These are phyloP conservation scores for Saccharomyces pastorianus DNA, from an alignment of 1,139 yeast species.

Conservation along the genomic window DNA sequence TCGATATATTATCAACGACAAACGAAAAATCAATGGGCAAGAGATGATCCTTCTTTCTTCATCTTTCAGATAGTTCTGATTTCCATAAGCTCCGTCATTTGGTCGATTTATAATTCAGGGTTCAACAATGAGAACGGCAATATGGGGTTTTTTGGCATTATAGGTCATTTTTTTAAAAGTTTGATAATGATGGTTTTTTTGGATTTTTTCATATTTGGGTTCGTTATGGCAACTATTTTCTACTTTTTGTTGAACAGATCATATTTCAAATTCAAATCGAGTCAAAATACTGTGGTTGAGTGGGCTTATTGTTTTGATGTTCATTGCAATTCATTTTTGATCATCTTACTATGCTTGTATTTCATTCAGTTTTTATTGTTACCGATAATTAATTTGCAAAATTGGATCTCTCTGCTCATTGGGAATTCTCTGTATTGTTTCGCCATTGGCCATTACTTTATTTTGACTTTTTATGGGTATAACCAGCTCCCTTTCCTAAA, in stretches of 20 bases:
- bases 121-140: not conserved
- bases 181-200: slow-evolving; percentile 55
- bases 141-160: not conserved
- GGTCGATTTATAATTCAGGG: slow-evolving; percentile 53
- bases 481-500: slow-evolving; percentile 73
- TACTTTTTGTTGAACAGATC: slow-evolving; percentile 62
- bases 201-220: slow-evolving; percentile 70
- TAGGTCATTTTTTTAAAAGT: not conserved
- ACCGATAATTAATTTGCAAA: slow-evolving; percentile 59
- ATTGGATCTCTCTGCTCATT: slow-evolving; percentile 55
- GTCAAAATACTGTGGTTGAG: slow-evolving; percentile 54
- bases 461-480: slow-evolving; percentile 80
- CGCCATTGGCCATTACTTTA: slow-evolving; percentile 65
- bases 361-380: slow-evolving; percentile 67
- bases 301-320: slow-evolving; percentile 95
- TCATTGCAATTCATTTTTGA: slow-evolving; percentile 79
- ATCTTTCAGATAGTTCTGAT: slow-evolving; percentile 59
- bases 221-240: slow-evolving; percentile 57
- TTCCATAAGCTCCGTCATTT: slow-evolving; percentile 69
- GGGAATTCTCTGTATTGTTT: slow-evolving; percentile 74
- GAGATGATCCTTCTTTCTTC: slow-evolving; percentile 88
- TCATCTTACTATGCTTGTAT: slow-evolving; percentile 73
- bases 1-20: slow-evolving; percentile 73
- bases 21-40: slow-evolving; percentile 63
- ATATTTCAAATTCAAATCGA: slow-evolving; percentile 39